Evolutionary conservation across 495 filamentous ascomycete species (phyloP).

Genomic region (Trichoderma gamsii): DNA sequence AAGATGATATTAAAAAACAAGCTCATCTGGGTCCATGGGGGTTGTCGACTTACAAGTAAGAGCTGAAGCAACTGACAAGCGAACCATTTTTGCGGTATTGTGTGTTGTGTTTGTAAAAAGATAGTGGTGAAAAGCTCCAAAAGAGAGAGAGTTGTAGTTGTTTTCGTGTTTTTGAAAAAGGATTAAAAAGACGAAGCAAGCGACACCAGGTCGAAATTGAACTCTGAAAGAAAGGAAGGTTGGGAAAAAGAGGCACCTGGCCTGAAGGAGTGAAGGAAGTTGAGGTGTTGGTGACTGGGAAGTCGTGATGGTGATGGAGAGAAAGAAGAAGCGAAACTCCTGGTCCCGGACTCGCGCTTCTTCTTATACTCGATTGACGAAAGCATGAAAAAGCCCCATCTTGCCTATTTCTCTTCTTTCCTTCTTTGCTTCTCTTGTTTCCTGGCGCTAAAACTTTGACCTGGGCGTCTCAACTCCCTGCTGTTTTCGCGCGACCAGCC

Average conservation of each 20-base stretch:
- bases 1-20: constrained; percentile 10
- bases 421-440: not conserved
- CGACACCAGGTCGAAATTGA: constrained; percentile 3
- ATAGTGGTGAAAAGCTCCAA: constrained; percentile 8
- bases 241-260: constrained; percentile 7
- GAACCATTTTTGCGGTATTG: constrained; percentile 20
- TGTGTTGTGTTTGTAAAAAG: constrained; percentile 8
- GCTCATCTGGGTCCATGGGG: not conserved
- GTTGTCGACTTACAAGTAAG: constrained; percentile 19
- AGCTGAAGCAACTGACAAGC: constrained; percentile 17
- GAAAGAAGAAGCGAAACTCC: not conserved
- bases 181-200: not conserved
- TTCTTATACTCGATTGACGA: not conserved
- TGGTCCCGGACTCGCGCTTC: not conserved
- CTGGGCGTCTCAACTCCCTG: not conserved
- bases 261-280: not conserved
- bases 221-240: constrained; percentile 7
- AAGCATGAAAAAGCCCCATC: not conserved
- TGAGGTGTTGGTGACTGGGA: not conserved
- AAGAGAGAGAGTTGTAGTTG: constrained; percentile 12
- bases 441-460: not conserved
- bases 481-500: not conserved
- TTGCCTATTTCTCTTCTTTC: not conserved
- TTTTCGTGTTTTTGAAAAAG: not conserved
- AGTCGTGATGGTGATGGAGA: not conserved